Evolutionary conservation across 331 rosid genomes (phyloP).

Genomic region (Acacia pycnantha): DNA sequence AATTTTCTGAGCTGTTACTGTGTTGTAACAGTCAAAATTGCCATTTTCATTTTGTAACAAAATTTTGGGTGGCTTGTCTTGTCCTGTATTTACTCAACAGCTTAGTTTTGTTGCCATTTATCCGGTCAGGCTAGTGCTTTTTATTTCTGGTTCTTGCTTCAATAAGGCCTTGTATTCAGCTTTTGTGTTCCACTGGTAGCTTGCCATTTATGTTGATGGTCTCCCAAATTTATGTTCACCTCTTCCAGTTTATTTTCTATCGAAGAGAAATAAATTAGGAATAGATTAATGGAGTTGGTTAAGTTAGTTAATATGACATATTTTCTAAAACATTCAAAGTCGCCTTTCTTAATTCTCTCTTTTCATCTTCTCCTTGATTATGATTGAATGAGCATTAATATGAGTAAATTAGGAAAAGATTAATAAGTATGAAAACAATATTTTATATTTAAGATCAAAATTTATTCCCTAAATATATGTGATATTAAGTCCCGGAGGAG

Average conservation of each 20-base stretch:
- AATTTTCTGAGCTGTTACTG: constrained; percentile 41
- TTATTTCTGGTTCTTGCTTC: constrained; percentile 24
- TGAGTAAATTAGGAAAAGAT: no score
- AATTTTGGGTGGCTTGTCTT: constrained; percentile 26
- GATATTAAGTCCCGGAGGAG: no score
- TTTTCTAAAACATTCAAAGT: no score
- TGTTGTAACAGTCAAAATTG: constrained; percentile 44
- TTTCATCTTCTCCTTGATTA: no score
- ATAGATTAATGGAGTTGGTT: no score
- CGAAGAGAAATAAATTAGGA: not conserved
- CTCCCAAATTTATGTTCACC: not conserved
- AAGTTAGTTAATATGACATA: no score
- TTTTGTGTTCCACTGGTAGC: not conserved
- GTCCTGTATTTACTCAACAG: not conserved
- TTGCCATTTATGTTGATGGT: not conserved
- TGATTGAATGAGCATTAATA: no score
- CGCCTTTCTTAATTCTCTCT: no score
- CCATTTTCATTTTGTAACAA: constrained; percentile 25
- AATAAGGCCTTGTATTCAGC: constrained; percentile 15
- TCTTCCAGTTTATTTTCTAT: not conserved
- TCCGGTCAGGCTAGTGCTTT: constrained; percentile 1
- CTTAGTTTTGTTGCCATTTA: constrained; percentile 26
- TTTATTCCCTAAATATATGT: no score
- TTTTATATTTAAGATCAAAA: no score
- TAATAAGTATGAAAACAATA: no score